Evolutionary conservation across 2,329 filamentous ascomycete genomes (phyloP).

Genomic region (Fusarium continuum): DNA sequence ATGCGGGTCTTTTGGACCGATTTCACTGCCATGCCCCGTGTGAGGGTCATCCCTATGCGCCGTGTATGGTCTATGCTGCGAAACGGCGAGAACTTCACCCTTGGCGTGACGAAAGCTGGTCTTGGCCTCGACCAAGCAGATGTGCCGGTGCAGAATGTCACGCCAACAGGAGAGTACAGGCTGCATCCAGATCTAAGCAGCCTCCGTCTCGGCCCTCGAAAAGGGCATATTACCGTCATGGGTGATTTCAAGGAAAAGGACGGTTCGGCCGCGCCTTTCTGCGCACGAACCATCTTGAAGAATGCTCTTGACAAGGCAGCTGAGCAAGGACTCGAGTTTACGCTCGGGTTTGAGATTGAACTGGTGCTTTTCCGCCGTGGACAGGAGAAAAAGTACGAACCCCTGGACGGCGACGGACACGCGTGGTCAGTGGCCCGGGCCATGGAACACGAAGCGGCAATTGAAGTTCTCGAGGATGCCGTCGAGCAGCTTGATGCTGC

Average conservation of each 20-base stretch:
- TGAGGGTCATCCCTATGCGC: constrained; percentile 72
- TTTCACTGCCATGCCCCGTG: constrained; percentile 74
- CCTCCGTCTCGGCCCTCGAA: constrained; percentile 65
- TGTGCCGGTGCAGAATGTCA: constrained; percentile 59
- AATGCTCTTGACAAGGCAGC: constrained; percentile 62
- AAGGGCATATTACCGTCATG: constrained; percentile 71
- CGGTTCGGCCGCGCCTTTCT: constrained; percentile 61
- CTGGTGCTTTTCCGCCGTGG: constrained; percentile 71
- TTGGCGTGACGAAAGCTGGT: constrained; percentile 71
- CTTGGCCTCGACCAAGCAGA: constrained; percentile 77
- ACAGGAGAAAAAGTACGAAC: constrained; percentile 47
- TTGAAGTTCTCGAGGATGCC: constrained; percentile 72
- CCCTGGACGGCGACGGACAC: constrained; percentile 69
- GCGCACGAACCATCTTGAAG: constrained; percentile 72
- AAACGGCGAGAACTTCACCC: constrained; percentile 54
- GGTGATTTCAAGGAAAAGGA: constrained; percentile 70
- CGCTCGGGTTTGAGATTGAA: constrained; percentile 84
- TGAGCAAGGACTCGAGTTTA: constrained; percentile 63
- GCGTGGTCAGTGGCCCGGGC: constrained; percentile 75
- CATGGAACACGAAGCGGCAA: constrained; percentile 65
- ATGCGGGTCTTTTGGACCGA: constrained; percentile 82
- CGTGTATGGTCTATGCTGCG: constrained; percentile 60
- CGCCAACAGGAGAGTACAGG: constrained; percentile 71
- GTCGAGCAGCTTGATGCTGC: constrained; percentile 66
- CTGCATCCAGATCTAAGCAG: constrained; percentile 73